Conservation (phyloP, 441 rosid genomes). For the Syzygium malaccense region DNA sequence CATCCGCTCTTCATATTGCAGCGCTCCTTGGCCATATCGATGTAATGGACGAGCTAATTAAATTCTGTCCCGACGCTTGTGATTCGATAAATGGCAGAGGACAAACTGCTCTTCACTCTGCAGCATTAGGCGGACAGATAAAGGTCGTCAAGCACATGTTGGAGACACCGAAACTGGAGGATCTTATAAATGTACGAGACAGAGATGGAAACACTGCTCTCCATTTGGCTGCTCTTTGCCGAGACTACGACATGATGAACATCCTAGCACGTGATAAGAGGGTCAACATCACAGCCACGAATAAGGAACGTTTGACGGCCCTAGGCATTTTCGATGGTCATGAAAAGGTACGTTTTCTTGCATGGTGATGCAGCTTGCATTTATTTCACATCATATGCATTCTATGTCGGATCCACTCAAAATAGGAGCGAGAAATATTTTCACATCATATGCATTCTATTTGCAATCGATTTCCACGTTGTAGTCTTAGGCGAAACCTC, state of each 20-base stretch:
- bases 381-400: neutral
- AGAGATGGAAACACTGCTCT: neutral
- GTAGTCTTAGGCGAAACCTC: neutral
- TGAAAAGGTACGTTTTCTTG: neutral
- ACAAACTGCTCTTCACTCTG: neutral
- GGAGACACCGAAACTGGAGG: neutral
- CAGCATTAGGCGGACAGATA: neutral
- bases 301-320: neutral
- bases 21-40: neutral
- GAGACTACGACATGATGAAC: neutral
- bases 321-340: neutral
- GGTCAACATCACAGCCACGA: neutral
- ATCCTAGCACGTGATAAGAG: neutral
- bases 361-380: neutral
- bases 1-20: neutral
- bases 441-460: neutral
- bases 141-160: neutral
- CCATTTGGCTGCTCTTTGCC: neutral
- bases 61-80: neutral
- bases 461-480: neutral
- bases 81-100: neutral
- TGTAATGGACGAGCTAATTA: neutral
- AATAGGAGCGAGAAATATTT: neutral
- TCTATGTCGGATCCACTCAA: neutral
- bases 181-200: neutral